A percentile compares a stretch with the other conserved stretches of the same genome.
These are phyloP conservation scores for Neonothopanus nambi DNA, from an alignment of 1,284 basidiomycete species.

Conservation along the genomic window DNA sequence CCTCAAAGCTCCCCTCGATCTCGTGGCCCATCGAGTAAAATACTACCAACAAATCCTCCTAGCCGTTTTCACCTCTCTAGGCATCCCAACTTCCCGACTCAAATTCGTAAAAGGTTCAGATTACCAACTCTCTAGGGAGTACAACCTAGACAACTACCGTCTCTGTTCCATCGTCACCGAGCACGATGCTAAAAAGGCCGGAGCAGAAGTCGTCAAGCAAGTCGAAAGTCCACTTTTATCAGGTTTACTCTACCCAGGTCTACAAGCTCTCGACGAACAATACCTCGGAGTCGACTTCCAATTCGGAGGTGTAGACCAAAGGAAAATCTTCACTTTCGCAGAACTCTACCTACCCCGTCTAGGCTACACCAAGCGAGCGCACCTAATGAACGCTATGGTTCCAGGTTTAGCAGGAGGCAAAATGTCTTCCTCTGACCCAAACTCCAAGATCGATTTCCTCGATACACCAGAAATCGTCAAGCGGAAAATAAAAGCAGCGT, in stretches of 20 bases:
- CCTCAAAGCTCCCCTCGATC: slow-evolving; percentile 94
- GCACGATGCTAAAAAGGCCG: slow-evolving; percentile 97
- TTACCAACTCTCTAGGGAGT: slow-evolving; percentile 91
- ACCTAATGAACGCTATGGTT: slow-evolving; percentile 99
- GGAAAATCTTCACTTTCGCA: slow-evolving; percentile 99
- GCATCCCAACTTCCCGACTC: slow-evolving; percentile 86
- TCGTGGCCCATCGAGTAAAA: slow-evolving; percentile 85
- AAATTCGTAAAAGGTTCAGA: slow-evolving; percentile 88
- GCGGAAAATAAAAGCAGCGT: slow-evolving; percentile 90
- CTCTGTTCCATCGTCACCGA: slow-evolving; percentile 89
- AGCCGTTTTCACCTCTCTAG: slow-evolving; percentile 85
- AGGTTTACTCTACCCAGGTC: slow-evolving; percentile 92
- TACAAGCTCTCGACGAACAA: slow-evolving; percentile 97
- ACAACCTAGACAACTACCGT: slow-evolving; percentile 94
- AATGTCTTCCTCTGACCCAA: slow-evolving; percentile 98
- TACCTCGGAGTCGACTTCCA: slow-evolving; percentile 97
- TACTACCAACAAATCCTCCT: slow-evolving; percentile 89
- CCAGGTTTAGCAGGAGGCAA: slow-evolving; percentile 94
- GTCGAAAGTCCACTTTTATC: slow-evolving; percentile 90
- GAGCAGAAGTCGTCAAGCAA: slow-evolving; percentile 99
- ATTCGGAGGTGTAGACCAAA: slow-evolving; percentile 98
- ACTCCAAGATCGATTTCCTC: slow-evolving; percentile 98
- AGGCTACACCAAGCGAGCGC: slow-evolving; percentile 93
- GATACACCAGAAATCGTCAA: slow-evolving; percentile 84
- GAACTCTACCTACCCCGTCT: slow-evolving; percentile 93